A percentile compares a stretch with the other conserved stretches of the same genome.
Evolutionary conservation across 148 eudicot genomes (phyloP).

Genomic region (Talinum fruticosum): DNA sequence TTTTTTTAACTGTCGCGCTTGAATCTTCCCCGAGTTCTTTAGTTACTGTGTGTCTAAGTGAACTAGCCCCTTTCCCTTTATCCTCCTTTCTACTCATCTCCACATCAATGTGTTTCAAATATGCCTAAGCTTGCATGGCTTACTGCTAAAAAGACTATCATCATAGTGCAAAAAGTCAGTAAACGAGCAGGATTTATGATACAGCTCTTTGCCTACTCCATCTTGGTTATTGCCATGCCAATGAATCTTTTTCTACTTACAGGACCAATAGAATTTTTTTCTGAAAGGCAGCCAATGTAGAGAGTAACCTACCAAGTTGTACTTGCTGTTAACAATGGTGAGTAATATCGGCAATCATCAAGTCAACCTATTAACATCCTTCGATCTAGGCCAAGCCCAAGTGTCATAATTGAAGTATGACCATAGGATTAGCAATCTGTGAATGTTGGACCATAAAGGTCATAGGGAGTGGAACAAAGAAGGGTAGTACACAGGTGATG

Average conservation of each 20-base stretch:
- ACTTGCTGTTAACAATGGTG: background rate
- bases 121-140: background rate
- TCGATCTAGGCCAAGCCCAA: background rate
- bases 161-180: background rate
- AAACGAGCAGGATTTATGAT: background rate
- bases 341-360: too few species aligned
- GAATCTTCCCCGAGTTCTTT: background rate
- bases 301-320: background rate
- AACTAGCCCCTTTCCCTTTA: background rate
- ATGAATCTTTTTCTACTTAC: background rate
- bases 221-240: background rate
- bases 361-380: background rate
- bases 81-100: background rate
- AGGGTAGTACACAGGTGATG: background rate
- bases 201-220: background rate
- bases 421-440: background rate
- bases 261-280: background rate
- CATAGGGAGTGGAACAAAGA: background rate
- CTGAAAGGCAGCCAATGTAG: background rate
- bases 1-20: background rate
- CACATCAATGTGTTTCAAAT: background rate
- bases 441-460: background rate
- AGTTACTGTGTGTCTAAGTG: too few species aligned
- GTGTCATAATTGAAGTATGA: background rate
- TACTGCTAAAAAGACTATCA: background rate